Base-by-base conservation (phyloP, 2,329 filamentous ascomycete genomes). In the Mariannaea elegans region DNA sequence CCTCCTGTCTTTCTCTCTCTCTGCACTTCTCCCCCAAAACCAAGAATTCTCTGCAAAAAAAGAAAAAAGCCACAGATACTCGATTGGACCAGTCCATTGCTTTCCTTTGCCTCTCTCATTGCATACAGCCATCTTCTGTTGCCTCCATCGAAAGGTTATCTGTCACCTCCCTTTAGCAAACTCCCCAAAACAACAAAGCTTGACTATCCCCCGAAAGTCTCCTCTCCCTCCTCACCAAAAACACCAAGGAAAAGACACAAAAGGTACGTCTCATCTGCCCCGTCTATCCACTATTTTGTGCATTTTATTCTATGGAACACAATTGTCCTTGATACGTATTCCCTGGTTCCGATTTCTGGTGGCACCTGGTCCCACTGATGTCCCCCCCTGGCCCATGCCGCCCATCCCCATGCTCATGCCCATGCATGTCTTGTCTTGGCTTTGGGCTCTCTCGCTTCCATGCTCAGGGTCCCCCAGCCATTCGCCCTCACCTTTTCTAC, bases 191-290 rank as follows among this genome's bases (percentile, higher is more conserved):
- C 9, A 27, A 27, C 24, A 27, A 27, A 27, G 9, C 24, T 6
- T 6, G 9, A 27, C 24, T n/a, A 27, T 44, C 38, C 49, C 41
- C 48, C 65, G 59, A 49, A 59, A 51, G 34, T 34, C 18, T 23
- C 38, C 38, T 10, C 16, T n/a, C 16, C 14, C 39, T 24, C 13
- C 12, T n/a, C 32, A 36, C 32, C 32, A 44, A 44, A 14, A 41
- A 5, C 4, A 24, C 7, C 39, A 13, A 10, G 23, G 7, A 27
- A 9, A 27, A 5, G 24, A 27, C 36, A 16, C 8, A 24, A 44
- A 27, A 24, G 39, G 39, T 44, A 44, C 39, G 39, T 44, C 39
- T 6, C 39, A 27, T 27, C 39, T 12, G 27, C 12, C 5, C 9
- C 9, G 9, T 27, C 9, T 27, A 9, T 27, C 24, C 24, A 27